Base-by-base conservation (phyloP, 1,139 yeast species). In the Sugiyamaella grinbergsii region DNA sequence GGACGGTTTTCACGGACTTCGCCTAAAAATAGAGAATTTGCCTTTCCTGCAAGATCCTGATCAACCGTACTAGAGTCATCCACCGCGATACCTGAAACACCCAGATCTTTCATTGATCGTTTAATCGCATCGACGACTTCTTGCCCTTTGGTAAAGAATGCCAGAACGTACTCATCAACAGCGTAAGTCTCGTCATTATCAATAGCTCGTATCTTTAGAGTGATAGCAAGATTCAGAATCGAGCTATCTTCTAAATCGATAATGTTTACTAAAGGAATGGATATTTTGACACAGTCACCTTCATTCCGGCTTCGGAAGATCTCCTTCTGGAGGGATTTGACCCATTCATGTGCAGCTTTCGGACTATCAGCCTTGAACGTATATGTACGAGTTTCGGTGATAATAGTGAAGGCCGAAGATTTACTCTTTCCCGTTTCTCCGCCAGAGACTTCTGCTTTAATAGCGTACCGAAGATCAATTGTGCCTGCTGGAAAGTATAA, bases 281-380 rank as follows among this genome's bases (percentile, higher is more conserved):
- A 85, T 13, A 91, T 73, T 33, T 86, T 78, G 7, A 89, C 95
- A 55, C 84, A 83, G 59, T 84, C 84, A 16, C 83, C 84, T 36
- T 77, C 73, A 64, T 87, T 86, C 45, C 86, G 74, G 47, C 85
- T 78, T 5, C 90, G 76, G 67, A 91, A 91, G 2, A 88, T 81
- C 52, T 85, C 83, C 61, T 86, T 87, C 56, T 87, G 86, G 44
- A 91, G 69, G 15, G 79, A 73, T 53, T 83, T 83, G 44, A 81
- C 84, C 98, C 98, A 91, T 37, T 82, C 79, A 52, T 85, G 75
- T 0, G 97, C 97, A 5, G 83, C 73, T 55, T 76, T 80, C 18
- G 79, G 70, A 37, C 85, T 82, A 61, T 90, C 97, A 0, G 95
- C 85, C 55, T 78, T 78, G 60, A 91, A 85, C 42, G 75, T 74